Conservation (phyloP, 306 rosid species). For the Malus asiatica region DNA sequence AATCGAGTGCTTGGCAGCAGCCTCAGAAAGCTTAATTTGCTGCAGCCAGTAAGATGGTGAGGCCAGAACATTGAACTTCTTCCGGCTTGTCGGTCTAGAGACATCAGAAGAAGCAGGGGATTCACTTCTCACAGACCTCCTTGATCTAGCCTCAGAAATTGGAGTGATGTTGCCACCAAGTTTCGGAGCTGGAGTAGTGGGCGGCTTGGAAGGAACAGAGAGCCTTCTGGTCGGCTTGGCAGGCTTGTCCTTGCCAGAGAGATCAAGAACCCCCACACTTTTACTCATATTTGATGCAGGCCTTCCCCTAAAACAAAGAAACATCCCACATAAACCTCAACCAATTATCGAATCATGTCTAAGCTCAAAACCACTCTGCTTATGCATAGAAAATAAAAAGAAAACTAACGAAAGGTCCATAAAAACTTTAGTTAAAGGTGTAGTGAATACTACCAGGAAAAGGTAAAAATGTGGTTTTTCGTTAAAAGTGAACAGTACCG, state of each 20-base stretch:
- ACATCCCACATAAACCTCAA: not conserved
- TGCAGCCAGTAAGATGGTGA: constrained; percentile 77
- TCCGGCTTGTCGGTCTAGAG: constrained; percentile 38
- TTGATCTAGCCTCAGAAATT: constrained; percentile 51
- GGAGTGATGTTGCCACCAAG: constrained; percentile 54
- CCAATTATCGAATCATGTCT: not conserved
- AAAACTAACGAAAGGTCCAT: too few relatives aligned
- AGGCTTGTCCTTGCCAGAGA: constrained; percentile 72
- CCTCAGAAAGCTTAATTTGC: constrained; percentile 84
- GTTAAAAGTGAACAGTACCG: too few relatives aligned
- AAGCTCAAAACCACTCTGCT: not conserved
- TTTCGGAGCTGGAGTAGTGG: constrained; percentile 48
- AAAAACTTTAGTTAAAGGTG: too few relatives aligned
- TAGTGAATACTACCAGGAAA: too few relatives aligned
- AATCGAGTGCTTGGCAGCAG: constrained; percentile 60
- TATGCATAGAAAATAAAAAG: not conserved
- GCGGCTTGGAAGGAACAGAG: constrained; percentile 55
- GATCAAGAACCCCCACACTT: constrained; percentile 69
- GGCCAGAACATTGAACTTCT: constrained; percentile 51
- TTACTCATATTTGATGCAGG: constrained; percentile 50
- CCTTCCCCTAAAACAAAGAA: constrained; percentile 41
- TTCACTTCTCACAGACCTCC: constrained; percentile 42
- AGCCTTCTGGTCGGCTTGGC: constrained; percentile 88
- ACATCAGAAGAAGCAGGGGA: constrained; percentile 69
- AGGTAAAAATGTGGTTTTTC: too few relatives aligned